Evolutionary conservation across 2,329 filamentous ascomycete genomes (phyloP).

Genomic region (Cercospora sp.): DNA sequence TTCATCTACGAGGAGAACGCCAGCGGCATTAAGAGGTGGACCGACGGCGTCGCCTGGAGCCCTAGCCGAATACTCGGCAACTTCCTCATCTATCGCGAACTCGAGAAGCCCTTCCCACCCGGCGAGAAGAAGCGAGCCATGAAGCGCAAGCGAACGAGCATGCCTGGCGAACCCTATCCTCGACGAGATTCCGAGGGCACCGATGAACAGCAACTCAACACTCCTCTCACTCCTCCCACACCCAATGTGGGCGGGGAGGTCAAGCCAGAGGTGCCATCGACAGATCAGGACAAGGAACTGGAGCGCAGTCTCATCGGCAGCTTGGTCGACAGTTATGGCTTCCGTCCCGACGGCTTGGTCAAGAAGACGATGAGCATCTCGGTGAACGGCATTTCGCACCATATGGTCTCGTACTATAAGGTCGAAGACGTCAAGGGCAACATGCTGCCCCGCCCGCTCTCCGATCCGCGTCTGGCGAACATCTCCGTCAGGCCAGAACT

Average conservation of each 20-base stretch:
- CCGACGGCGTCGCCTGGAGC: conserved; percentile 87
- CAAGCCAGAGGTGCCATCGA: conserved; percentile 34
- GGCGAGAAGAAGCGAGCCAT: conserved; percentile 83
- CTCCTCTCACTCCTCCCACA: conserved; percentile 40
- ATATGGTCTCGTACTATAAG: conserved; percentile 86
- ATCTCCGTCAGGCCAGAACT: conserved; percentile 41
- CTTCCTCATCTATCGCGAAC: conserved; percentile 81
- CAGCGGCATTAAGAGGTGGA: conserved; percentile 92
- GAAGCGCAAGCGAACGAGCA: conserved; percentile 62
- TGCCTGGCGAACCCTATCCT: conserved; percentile 57
- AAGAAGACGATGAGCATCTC: conserved; percentile 91
- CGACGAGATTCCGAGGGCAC: conserved; percentile 40
- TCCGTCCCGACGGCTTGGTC: conserved; percentile 77
- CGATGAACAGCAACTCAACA: conserved; percentile 29
- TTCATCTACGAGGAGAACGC: conserved; percentile 92
- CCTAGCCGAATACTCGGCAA: conserved; percentile 83
- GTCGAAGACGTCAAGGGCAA: conserved; percentile 72
- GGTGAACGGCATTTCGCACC: conserved; percentile 73
- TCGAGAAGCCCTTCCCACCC: conserved; percentile 73
- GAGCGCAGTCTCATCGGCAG: conserved; percentile 73
- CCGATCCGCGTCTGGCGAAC: conserved; percentile 49
- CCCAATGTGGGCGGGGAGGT: conserved; percentile 33
- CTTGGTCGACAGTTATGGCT: conserved; percentile 84
- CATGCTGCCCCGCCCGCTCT: conserved; percentile 60
- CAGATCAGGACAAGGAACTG: conserved; percentile 48